Conservation (phyloP, 805 yeast genomes). For the Torulaspora indica region DNA sequence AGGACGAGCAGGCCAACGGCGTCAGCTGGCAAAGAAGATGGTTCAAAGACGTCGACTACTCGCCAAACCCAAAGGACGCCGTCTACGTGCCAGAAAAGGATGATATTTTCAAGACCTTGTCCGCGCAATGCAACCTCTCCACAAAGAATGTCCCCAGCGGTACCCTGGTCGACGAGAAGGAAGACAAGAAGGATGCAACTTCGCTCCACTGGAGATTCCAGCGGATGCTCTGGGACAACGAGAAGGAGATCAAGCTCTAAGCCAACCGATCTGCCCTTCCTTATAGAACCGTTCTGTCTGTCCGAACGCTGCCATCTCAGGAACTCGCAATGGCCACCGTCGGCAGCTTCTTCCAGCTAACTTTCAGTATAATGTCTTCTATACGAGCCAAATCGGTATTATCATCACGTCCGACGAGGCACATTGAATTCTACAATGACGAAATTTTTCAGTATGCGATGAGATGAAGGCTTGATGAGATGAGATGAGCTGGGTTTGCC, state of each 20-base stretch:
- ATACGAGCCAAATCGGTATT: slow-evolving; percentile 1
- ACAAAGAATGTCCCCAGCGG: slow-evolving; percentile 67
- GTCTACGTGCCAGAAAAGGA: slow-evolving; percentile 25
- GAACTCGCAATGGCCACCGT: neutral
- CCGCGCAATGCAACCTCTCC: slow-evolving; percentile 52
- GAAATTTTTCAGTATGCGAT: slow-evolving; percentile 18
- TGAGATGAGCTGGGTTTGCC: slow-evolving; percentile 17
- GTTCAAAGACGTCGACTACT: slow-evolving; percentile 55
- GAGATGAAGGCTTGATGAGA: slow-evolving; percentile 21
- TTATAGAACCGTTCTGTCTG: neutral
- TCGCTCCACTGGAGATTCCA: slow-evolving; percentile 67
- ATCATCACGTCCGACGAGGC: slow-evolving; percentile 5
- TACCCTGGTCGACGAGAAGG: slow-evolving; percentile 48
- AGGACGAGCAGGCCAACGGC: slow-evolving; percentile 62
- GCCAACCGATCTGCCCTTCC: neutral
- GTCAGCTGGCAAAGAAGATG: slow-evolving; percentile 73
- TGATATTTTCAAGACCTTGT: slow-evolving; percentile 41
- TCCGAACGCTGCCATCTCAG: neutral
- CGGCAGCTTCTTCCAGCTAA: neutral
- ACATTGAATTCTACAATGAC: no score
- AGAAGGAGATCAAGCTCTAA: slow-evolving; percentile 45
- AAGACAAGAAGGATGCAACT: slow-evolving; percentile 44
- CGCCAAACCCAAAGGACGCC: slow-evolving; percentile 27
- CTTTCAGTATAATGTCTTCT: neutral
- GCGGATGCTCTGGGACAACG: slow-evolving; percentile 51